phyloP scores from a whole-genome alignment of 1,139 yeast species.

The Wickerhamomyces sp. region DNA sequence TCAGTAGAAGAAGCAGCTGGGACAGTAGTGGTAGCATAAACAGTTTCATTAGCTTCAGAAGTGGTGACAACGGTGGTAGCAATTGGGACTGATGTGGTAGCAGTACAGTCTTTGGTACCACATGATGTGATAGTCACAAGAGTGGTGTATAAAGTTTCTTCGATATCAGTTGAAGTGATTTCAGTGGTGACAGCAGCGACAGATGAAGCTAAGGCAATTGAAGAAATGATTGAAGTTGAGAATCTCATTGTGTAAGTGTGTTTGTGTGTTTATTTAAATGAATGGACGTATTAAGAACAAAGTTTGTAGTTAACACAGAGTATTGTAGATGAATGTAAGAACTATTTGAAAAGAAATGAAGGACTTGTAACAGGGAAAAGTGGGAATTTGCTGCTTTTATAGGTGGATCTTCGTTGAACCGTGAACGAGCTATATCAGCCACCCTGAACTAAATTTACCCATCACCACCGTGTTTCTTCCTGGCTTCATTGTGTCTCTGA shows the following conservation, averaged over 20 bases:
- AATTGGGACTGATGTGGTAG: slow-evolving; percentile 20
- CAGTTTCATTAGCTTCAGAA: slow-evolving; percentile 15
- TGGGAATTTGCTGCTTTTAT: too few species aligned
- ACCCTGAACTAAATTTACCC: too few species aligned
- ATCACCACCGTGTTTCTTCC: too few species aligned
- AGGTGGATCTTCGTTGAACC: too few species aligned
- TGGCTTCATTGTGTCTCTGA: too few species aligned
- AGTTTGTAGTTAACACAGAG: too few species aligned
- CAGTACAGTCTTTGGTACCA: slow-evolving; percentile 32
- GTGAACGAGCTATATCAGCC: too few species aligned
- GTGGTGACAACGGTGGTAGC: slow-evolving; percentile 15
- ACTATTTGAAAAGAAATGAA: too few species aligned
- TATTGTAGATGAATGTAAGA: too few species aligned
- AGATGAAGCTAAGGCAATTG: slow-evolving; percentile 22
- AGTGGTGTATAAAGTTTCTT: slow-evolving; percentile 31
- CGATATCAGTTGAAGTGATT: slow-evolving; percentile 32
- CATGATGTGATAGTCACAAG: slow-evolving; percentile 49
- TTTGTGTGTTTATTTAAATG: slow-evolving; percentile 7
- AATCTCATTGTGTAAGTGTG: slow-evolving; percentile 16
- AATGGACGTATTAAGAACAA: slow-evolving; percentile 8
- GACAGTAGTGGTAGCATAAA: slow-evolving; percentile 16
- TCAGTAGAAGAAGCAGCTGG: slow-evolving; percentile 12
- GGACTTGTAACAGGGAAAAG: too few species aligned
- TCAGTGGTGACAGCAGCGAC: slow-evolving; percentile 27
- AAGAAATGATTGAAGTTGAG: slow-evolving; percentile 12